Percentiles rank a stretch among this genome's conserved stretches.
These are phyloP conservation scores for Crataegus laevigata DNA, from an alignment of 306 rosid species.

Conservation along the genomic window DNA sequence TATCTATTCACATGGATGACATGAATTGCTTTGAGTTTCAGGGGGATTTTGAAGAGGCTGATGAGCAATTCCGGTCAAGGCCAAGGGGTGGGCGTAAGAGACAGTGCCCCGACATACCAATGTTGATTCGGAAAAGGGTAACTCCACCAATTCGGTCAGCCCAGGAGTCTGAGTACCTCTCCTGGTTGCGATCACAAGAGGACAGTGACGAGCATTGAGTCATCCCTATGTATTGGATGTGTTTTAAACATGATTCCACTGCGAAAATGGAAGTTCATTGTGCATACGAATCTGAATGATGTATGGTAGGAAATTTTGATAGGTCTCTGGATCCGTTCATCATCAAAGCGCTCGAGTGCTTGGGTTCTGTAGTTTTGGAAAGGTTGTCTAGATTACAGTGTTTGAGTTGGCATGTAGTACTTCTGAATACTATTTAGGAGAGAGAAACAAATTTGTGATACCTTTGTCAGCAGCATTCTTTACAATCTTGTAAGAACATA, in stretches of 20 bases:
- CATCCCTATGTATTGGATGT: not conserved
- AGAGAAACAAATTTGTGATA: not conserved
- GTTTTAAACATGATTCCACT: not conserved
- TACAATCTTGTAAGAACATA: no score
- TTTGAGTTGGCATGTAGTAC: not conserved
- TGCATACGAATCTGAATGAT: not conserved
- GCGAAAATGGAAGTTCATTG: not conserved
- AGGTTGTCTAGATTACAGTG: not conserved
- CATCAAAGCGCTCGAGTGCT: not conserved
- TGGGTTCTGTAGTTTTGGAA: not conserved
- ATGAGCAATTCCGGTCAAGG: conserved; percentile 60
- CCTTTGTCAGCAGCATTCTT: no score
- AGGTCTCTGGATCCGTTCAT: not conserved
- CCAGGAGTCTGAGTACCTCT: not conserved
- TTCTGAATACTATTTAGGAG: not conserved
- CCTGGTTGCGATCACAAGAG: conserved; percentile 21
- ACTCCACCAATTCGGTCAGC: conserved; percentile 42
- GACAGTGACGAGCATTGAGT: not conserved
- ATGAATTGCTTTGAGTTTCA: conserved; percentile 8
- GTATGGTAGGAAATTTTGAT: not conserved
- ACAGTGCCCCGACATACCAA: conserved; percentile 49
- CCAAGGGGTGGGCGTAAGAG: conserved; percentile 78
- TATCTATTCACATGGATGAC: not conserved
- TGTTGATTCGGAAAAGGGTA: conserved; percentile 72
- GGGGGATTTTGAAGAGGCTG: conserved; percentile 78